Percentiles rank a stretch among this genome's conserved stretches.
phyloP scores from a whole-genome alignment of 306 rosid genomes.

The Lathyrus sativus region DNA sequence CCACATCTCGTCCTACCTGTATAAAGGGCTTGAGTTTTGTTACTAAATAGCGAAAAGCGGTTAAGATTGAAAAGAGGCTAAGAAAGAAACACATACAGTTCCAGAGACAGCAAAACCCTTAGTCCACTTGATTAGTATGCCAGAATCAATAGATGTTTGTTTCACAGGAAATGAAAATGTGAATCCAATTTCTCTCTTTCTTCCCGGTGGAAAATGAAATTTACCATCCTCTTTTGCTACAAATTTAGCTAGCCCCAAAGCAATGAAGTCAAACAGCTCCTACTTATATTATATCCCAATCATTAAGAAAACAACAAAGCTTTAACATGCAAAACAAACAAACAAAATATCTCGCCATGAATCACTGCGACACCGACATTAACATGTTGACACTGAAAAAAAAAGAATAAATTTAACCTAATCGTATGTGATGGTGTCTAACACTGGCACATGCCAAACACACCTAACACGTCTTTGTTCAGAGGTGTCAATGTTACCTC shows the following conservation, averaged over 20 bases:
- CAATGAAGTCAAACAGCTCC: constrained; percentile 92
- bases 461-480: no score
- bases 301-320: background rate
- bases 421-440: no score
- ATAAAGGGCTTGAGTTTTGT: constrained; percentile 34
- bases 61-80: background rate
- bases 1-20: constrained; percentile 93
- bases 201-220: constrained; percentile 56
- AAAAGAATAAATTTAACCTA: no score
- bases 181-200: constrained; percentile 83
- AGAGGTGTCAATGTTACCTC: constrained; percentile 39
- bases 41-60: background rate
- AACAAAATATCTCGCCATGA: no score
- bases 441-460: no score
- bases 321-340: background rate
- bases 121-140: constrained; percentile 92
- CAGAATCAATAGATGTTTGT: constrained; percentile 85
- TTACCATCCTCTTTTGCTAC: constrained; percentile 58
- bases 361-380: no score
- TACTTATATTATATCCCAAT: constrained; percentile 23
- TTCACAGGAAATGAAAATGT: constrained; percentile 94
- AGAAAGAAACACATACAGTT: constrained; percentile 54
- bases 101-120: constrained; percentile 93
- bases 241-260: constrained; percentile 70
- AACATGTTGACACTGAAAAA: no score